Percentiles rank a stretch among this genome's conserved stretches.
Evolutionary conservation across 1,139 yeast species (phyloP).

Genomic region (Yamadazyma blattariae): DNA sequence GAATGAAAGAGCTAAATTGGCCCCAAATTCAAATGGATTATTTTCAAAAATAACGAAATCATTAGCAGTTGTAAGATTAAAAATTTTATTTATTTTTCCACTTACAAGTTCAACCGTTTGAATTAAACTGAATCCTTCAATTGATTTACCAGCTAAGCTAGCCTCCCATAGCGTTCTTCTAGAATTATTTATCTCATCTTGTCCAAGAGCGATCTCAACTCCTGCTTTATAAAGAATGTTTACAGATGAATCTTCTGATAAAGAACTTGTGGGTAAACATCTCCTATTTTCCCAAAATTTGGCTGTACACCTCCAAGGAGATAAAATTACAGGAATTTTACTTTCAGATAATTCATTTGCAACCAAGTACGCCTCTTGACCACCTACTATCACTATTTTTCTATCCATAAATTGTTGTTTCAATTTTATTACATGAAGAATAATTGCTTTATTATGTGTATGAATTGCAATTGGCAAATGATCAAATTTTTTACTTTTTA

Average conservation of each 20-base stretch:
- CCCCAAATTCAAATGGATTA: constrained; percentile 7
- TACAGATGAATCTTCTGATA: constrained; percentile 3
- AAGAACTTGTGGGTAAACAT: constrained; percentile 6
- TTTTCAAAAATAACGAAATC: constrained; percentile 4
- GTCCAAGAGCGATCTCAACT: constrained; percentile 6
- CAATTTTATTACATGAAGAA: constrained; percentile 8
- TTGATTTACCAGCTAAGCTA: constrained; percentile 6
- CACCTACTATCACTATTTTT: constrained; percentile 10
- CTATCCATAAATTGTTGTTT: constrained; percentile 1
- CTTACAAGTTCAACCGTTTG: constrained; percentile 2
- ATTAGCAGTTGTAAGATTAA: constrained; percentile 1
- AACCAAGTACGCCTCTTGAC: constrained; percentile 9
- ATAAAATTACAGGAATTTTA: constrained; percentile 8
- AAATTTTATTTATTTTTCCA: constrained; percentile 2
- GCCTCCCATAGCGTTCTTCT: constrained; percentile 7
- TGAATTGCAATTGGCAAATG: constrained; percentile 9
- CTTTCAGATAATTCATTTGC: constrained; percentile 7
- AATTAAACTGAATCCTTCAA: constrained; percentile 1
- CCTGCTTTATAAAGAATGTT: constrained; percentile 6
- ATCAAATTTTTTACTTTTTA: neutral
- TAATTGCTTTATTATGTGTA: constrained; percentile 9
- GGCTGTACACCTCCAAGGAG: constrained; percentile 7
- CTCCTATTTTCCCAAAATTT: constrained; percentile 8
- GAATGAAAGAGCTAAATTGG: constrained; percentile 3
- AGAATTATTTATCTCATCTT: constrained; percentile 4